These are phyloP conservation scores for Capsicum rhomboideum DNA, from an alignment of 257 asterid genomes.

Conservation along the genomic window DNA sequence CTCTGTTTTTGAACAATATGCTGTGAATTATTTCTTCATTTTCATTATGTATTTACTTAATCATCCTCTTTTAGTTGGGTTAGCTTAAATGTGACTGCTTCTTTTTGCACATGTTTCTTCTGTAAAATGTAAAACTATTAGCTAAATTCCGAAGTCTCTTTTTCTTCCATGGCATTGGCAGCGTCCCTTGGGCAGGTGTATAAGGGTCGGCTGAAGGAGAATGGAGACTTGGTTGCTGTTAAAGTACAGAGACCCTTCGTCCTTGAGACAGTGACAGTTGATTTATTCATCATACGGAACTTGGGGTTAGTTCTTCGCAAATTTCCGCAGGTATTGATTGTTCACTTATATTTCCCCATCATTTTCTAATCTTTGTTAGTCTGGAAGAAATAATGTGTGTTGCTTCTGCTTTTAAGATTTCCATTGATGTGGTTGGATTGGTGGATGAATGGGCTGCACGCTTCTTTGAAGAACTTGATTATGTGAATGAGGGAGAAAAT, in stretches of 20 bases:
- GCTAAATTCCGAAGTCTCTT: slow-evolving; percentile 8
- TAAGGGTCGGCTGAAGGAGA: slow-evolving; percentile 91
- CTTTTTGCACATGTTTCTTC: not conserved
- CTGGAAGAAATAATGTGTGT: slow-evolving; percentile 1
- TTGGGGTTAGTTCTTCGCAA: slow-evolving; percentile 85
- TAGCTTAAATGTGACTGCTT: not conserved
- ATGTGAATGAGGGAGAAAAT: slow-evolving; percentile 92
- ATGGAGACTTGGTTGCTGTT: slow-evolving; percentile 94
- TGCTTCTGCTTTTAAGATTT: slow-evolving; percentile 31
- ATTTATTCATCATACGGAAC: slow-evolving; percentile 75
- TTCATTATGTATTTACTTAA: not conserved
- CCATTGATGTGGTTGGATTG: slow-evolving; percentile 92
- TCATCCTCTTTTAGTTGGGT: not conserved
- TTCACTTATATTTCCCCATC: not conserved
- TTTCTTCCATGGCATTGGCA: slow-evolving; percentile 31
- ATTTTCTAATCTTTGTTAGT: not conserved
- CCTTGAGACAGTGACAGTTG: slow-evolving; percentile 97
- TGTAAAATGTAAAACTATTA: not conserved
- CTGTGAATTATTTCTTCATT: not conserved
- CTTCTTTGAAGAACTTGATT: slow-evolving; percentile 98
- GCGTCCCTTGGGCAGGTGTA: slow-evolving; percentile 99
- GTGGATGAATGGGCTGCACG: slow-evolving; percentile 99
- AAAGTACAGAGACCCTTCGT: slow-evolving; percentile 99
- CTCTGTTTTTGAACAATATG: not conserved
- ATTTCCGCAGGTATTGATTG: slow-evolving; percentile 75